A percentile compares a stretch with the other conserved stretches of the same genome.
phyloP scores from a whole-genome alignment of 2,329 filamentous ascomycete species.

The Colletotrichum tabaci region DNA sequence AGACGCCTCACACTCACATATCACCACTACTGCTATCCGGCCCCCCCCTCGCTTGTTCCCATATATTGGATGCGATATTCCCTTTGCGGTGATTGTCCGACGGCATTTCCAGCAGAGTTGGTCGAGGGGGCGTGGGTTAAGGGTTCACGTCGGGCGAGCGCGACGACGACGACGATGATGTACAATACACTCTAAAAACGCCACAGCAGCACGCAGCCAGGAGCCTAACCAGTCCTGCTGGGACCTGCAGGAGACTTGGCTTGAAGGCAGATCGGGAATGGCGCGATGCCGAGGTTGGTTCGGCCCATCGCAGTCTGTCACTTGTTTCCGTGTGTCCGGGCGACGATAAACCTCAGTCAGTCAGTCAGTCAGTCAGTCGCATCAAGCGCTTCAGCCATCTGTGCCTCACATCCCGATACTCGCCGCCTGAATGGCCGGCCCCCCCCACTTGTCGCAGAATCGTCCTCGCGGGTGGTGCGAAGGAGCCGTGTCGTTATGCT shows the following conservation, averaged over 20 bases:
- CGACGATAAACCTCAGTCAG: background rate
- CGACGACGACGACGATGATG: too few species aligned
- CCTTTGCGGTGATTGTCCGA: conserved; percentile 28
- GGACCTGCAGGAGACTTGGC: conserved; percentile 15
- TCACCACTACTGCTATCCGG: background rate
- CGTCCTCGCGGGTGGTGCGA: conserved; percentile 17
- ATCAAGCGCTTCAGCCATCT: conserved; percentile 31
- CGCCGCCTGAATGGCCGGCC: conserved; percentile 16
- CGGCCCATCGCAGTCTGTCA: background rate
- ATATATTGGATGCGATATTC: conserved; percentile 30
- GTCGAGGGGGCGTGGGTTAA: background rate
- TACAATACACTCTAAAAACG: conserved; percentile 18
- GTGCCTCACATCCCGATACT: conserved; percentile 21
- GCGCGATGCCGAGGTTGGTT: conserved; percentile 1
- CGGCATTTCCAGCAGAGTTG: conserved; percentile 1
- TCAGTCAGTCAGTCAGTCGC: conserved; percentile 12
- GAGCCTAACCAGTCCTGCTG: conserved; percentile 19
- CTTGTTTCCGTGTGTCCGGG: background rate
- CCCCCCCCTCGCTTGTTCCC: conserved; percentile 5
- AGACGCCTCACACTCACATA: background rate
- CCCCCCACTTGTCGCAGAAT: conserved; percentile 9
- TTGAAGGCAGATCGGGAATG: background rate
- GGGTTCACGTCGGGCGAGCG: too few species aligned
- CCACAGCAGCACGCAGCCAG: conserved; percentile 23
- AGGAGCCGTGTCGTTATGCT: background rate